Evolutionary conservation across 176 grass and related monocot genomes (phyloP).

Genomic region (Ananas comosus): DNA sequence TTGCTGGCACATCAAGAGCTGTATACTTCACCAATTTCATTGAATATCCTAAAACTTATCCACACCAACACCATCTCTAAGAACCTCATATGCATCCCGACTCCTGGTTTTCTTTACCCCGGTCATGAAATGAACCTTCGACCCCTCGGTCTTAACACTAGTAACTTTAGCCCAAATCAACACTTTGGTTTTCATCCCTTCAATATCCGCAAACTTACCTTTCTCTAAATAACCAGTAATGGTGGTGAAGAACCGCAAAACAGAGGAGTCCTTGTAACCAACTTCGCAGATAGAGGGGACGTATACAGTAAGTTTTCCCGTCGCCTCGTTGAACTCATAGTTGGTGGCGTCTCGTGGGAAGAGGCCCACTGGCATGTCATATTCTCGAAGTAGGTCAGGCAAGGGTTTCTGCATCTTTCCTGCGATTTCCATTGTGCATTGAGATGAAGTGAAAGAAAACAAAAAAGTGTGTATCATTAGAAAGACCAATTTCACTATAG

Average conservation of each 20-base stretch:
- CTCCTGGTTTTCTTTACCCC: slow-evolving; percentile 69
- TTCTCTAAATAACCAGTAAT: slow-evolving; percentile 88
- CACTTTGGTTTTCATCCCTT: slow-evolving; percentile 85
- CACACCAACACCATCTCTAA: slow-evolving; percentile 67
- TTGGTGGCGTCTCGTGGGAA: slow-evolving; percentile 86
- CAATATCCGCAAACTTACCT: slow-evolving; percentile 67
- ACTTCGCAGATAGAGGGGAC: slow-evolving; percentile 73
- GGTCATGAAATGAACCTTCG: slow-evolving; percentile 68
- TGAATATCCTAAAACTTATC: slow-evolving; percentile 71
- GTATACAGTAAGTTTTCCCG: slow-evolving; percentile 64
- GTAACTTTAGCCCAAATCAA: slow-evolving; percentile 88
- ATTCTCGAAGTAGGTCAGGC: slow-evolving; percentile 68
- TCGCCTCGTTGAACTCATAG: slow-evolving; percentile 90
- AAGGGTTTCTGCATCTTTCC: slow-evolving; percentile 94
- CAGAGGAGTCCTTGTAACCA: slow-evolving; percentile 87
- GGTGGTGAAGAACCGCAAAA: slow-evolving; percentile 72
- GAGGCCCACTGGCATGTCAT: slow-evolving; percentile 70
- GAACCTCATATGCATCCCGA: slow-evolving; percentile 65
- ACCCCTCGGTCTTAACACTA: slow-evolving; percentile 47
- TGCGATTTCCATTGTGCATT: slow-evolving; percentile 6
- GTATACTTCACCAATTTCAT: not conserved
- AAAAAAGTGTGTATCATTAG: no score
- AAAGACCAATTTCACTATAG: no score
- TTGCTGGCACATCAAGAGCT: not conserved
- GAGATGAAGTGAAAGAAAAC: no score